phyloP scores from a whole-genome alignment of 2,329 filamentous ascomycete genomes.

The Boeremia exigua region DNA sequence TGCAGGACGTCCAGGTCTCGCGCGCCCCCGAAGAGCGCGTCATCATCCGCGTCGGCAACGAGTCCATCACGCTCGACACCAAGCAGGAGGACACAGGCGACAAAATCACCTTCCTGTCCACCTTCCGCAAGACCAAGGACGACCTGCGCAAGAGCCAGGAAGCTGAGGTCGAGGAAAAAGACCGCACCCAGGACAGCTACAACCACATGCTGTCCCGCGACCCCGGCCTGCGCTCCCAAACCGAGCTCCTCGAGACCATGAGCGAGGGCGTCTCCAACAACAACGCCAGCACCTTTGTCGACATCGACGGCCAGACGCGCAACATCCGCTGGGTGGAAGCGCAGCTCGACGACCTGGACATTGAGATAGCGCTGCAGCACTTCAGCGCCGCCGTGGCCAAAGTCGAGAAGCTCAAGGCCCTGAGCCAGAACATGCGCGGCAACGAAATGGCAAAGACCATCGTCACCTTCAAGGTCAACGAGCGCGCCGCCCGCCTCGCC shows the following conservation, averaged over 20 bases:
- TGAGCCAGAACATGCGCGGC: conserved; percentile 81
- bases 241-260: conserved; percentile 77
- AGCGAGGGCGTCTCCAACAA: conserved; percentile 74
- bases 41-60: conserved; percentile 85
- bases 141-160: conserved; percentile 85
- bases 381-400: conserved; percentile 84
- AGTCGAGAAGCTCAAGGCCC: conserved; percentile 82
- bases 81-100: conserved; percentile 80
- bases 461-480: conserved; percentile 88
- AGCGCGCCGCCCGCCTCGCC: conserved; percentile 79
- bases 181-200: conserved; percentile 82
- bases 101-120: conserved; percentile 81
- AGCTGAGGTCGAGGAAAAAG: conserved; percentile 85
- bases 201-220: conserved; percentile 85
- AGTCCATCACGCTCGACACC: conserved; percentile 93
- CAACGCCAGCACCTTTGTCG: conserved; percentile 76
- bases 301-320: conserved; percentile 95
- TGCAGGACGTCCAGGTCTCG: conserved; percentile 90
- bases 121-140: conserved; percentile 91
- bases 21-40: conserved; percentile 73
- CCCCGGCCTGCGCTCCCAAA: conserved; percentile 76
- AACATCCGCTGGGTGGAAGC: conserved; percentile 95
- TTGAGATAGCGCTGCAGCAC: conserved; percentile 88
- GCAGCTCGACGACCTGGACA: conserved; percentile 95
- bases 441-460: conserved; percentile 90